These are phyloP conservation scores for Candida vaughaniae DNA, from an alignment of 805 yeast species.

Conservation along the genomic window DNA sequence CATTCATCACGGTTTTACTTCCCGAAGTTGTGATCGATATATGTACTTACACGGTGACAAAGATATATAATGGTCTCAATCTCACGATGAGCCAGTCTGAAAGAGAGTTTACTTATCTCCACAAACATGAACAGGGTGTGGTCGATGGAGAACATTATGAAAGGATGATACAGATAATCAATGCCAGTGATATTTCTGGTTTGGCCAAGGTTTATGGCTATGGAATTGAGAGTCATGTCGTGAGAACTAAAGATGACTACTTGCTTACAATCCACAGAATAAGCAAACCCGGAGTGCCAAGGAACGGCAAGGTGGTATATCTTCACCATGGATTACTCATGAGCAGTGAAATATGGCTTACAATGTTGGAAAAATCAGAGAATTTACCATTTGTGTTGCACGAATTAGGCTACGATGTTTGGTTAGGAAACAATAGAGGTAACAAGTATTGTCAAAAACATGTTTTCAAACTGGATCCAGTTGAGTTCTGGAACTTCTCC, in stretches of 20 bases:
- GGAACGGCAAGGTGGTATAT: slow-evolving; percentile 55
- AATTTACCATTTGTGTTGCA: slow-evolving; percentile 72
- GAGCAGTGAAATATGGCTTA: slow-evolving; percentile 78
- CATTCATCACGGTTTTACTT: slow-evolving; percentile 44
- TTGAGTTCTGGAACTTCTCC: slow-evolving; percentile 83
- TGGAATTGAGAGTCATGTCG: slow-evolving; percentile 71
- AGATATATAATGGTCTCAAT: slow-evolving; percentile 20
- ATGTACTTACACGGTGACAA: slow-evolving; percentile 29
- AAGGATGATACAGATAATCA: slow-evolving; percentile 38
- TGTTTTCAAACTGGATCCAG: slow-evolving; percentile 28
- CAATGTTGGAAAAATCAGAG: slow-evolving; percentile 37
- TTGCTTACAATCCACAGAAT: slow-evolving; percentile 73
- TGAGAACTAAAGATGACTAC: slow-evolving; percentile 75
- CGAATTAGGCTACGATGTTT: slow-evolving; percentile 87
- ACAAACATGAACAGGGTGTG: slow-evolving; percentile 14
- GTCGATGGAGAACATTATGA: slow-evolving; percentile 21
- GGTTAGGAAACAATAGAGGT: slow-evolving; percentile 64
- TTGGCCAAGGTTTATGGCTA: slow-evolving; percentile 72
- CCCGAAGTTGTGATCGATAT: slow-evolving; percentile 42
- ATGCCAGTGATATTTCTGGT: slow-evolving; percentile 56
- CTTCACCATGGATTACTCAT: slow-evolving; percentile 90
- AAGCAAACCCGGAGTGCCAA: background rate
- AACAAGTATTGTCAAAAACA: slow-evolving; percentile 91
- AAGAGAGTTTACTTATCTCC: slow-evolving; percentile 23
- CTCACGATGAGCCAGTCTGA: slow-evolving; percentile 8